Evolutionary conservation across 2,329 filamentous ascomycete genomes (phyloP), one percentile per base, ranked within the genome.

Genomic region (Penicillium capsulatum): DNA sequence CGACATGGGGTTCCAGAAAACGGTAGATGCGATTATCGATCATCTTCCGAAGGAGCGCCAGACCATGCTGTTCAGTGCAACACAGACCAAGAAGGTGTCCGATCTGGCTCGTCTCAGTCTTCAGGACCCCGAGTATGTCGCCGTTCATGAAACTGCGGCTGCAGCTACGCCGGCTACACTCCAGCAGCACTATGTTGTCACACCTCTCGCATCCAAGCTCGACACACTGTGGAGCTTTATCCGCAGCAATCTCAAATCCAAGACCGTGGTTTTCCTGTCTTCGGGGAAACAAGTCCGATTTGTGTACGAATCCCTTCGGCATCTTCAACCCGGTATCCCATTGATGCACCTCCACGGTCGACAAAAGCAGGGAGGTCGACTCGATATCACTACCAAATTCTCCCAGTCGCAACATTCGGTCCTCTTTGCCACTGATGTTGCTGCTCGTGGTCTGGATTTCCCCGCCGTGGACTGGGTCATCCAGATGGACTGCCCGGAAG

Each of bases 381-480:
- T 96, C 16, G 90, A 96, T 45, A 92, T 95, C 27, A 94, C 90
- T 0, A 77, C 79, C 3, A 83, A 84, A 36, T 98, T 96, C 63
- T 82, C 86, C 0, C 74, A 81, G 0, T 80, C 90, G 1, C 88
- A 92, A 58, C 76, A 86, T 40, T 84, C 87, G 1, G 96, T 92
- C 59, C 75, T 98, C 0, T 95, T 98, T 61, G 88, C 92, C 1
- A 98, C 92, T 0, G 92, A 98, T 60, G 88, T 98, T 4, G 89
- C 94, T 3, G 92, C 92, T 0, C 79, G 92, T 64, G 92, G 92
- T 48, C 77, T 98, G 9, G 92, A 98, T 64, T 97, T 98, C 60
- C 92, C 92, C 0, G 84, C 89, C 3, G 92, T 98, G 0, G 92
- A 98, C 63, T 98, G 92, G 85, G 92, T 98, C 4, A 88, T 98